Conservation (phyloP, 2,329 filamentous ascomycete genomes). For the Diplodia corticola region DNA sequence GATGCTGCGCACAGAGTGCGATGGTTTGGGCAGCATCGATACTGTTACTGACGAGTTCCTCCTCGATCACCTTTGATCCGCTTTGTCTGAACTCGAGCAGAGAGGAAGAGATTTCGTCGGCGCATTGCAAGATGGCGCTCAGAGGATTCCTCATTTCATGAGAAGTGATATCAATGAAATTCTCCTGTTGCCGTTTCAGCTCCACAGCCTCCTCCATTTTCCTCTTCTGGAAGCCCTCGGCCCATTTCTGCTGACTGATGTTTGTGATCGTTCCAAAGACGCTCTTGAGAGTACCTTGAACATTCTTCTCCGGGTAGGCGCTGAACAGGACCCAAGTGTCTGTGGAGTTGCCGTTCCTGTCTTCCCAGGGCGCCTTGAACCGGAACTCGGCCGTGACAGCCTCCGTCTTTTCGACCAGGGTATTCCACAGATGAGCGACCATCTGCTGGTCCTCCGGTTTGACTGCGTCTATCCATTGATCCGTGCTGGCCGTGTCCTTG, state of each 20-base stretch:
- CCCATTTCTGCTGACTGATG: conserved; percentile 82
- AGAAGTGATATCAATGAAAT: conserved; percentile 77
- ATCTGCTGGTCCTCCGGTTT: conserved; percentile 63
- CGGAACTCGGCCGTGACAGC: conserved; percentile 72
- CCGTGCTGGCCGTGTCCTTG: conserved; percentile 57
- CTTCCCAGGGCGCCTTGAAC: conserved; percentile 68
- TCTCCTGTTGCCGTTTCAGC: conserved; percentile 77
- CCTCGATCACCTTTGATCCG: conserved; percentile 48
- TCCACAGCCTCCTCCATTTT: conserved; percentile 80
- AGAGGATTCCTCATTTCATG: conserved; percentile 78
- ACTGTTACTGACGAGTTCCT: conserved; percentile 57
- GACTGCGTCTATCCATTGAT: conserved; percentile 72
- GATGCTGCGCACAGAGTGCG: conserved; percentile 73
- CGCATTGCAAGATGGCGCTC: conserved; percentile 72
- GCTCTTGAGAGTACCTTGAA: conserved; percentile 65
- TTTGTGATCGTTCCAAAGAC: conserved; percentile 82
- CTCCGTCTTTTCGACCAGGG: conserved; percentile 60
- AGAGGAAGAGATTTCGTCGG: conserved; percentile 68
- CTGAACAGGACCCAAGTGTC: conserved; percentile 79
- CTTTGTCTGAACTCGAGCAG: conserved; percentile 47
- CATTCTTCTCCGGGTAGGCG: conserved; percentile 70
- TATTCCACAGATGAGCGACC: conserved; percentile 63
- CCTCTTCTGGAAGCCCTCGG: conserved; percentile 75
- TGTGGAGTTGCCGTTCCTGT: conserved; percentile 58
- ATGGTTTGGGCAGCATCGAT: conserved; percentile 78